A percentile compares a stretch with the other conserved stretches of the same genome.
Evolutionary conservation across 2,329 filamentous ascomycete species (phyloP).

Genomic region (Trichoderma pleuroti): DNA sequence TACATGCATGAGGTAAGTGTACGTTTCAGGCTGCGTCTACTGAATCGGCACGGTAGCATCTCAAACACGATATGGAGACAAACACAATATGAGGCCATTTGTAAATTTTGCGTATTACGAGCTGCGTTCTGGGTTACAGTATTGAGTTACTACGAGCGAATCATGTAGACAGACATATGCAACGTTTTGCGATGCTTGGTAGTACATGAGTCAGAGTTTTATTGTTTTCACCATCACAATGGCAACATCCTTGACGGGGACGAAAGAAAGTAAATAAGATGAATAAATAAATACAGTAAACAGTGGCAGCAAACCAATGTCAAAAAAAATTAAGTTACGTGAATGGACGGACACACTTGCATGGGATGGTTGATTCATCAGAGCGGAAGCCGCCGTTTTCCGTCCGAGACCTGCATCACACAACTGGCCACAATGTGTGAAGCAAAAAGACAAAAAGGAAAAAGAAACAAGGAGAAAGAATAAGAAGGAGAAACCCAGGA

Average conservation of each 20-base stretch:
- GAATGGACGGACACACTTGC: background rate
- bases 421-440: background rate
- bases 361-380: background rate
- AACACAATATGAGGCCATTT: background rate
- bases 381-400: background rate
- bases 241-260: no score
- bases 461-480: background rate
- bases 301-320: background rate
- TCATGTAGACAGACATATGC: background rate
- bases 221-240: no score
- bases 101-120: background rate
- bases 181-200: background rate
- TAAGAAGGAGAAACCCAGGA: no score
- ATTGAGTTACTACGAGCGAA: background rate
- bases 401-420: background rate
- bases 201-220: background rate
- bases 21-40: background rate
- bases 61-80: background rate
- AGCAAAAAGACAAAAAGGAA: background rate
- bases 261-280: background rate
- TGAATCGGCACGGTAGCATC: background rate
- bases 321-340: background rate
- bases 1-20: background rate
- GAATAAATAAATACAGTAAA: fast-evolving
- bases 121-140: fast-evolving